Conservation (phyloP, 2,329 filamentous ascomycete genomes). For the Fusarium kyushuense region DNA sequence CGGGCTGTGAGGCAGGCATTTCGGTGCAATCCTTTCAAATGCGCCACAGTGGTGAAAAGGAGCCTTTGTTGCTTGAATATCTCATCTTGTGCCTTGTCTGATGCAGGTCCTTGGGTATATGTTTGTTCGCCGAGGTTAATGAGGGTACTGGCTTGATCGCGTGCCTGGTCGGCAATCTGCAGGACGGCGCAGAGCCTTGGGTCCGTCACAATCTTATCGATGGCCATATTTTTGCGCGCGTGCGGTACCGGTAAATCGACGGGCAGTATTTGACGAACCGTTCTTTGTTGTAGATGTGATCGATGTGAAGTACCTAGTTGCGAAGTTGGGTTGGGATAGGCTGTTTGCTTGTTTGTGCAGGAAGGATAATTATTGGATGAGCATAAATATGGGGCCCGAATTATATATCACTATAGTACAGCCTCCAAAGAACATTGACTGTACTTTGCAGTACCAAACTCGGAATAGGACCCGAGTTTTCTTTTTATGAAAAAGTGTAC, state of each 20-base stretch:
- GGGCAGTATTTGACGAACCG: not conserved
- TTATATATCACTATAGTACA: conserved; percentile 2
- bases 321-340: conserved; percentile 4
- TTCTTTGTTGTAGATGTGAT: not conserved
- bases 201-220: conserved; percentile 57
- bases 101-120: conserved; percentile 55
- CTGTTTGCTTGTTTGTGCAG: conserved; percentile 29
- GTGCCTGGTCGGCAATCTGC: conserved; percentile 77
- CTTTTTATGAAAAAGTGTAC: not conserved
- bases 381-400: conserved; percentile 10
- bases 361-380: not conserved
- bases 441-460: not conserved
- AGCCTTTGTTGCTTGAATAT: conserved; percentile 83
- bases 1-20: conserved; percentile 83
- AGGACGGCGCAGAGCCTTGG: conserved; percentile 74
- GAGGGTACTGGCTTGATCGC: conserved; percentile 76
- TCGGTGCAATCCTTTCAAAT: conserved; percentile 85
- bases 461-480: not conserved
- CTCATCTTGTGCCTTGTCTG: conserved; percentile 65
- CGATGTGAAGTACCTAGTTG: conserved; percentile 2
- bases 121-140: conserved; percentile 66
- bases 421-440: not conserved
- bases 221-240: conserved; percentile 50
- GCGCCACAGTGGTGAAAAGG: conserved; percentile 81
- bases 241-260: not conserved